These are phyloP conservation scores for Leccinum ochraceum DNA, from an alignment of 768 basidiomycete genomes.

Conservation along the genomic window DNA sequence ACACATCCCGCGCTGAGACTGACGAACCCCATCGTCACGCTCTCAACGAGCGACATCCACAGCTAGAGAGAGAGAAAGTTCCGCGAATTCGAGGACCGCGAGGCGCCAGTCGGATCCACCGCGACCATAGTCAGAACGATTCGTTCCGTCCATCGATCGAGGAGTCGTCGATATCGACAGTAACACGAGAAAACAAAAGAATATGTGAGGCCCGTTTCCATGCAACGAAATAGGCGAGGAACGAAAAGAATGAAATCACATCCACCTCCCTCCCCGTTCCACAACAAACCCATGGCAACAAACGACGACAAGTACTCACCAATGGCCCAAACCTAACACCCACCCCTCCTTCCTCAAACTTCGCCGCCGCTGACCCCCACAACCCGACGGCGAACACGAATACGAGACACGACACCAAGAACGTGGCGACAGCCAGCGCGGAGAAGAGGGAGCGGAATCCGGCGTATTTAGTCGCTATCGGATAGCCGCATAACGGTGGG, in stretches of 20 bases:
- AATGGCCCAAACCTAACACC: constrained; percentile 2
- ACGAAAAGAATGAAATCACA: not conserved
- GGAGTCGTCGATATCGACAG: constrained; percentile 35
- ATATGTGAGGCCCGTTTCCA: not conserved
- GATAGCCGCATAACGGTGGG: not conserved
- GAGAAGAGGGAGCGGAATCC: not conserved
- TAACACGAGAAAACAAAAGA: not conserved
- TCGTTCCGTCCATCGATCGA: constrained; percentile 57
- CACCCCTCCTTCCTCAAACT: not conserved
- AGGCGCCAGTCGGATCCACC: too few relatives aligned
- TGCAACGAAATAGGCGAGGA: not conserved
- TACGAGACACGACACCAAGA: not conserved
- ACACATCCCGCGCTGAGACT: constrained; percentile 3
- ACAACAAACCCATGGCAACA: not conserved
- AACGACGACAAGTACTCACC: constrained; percentile 1
- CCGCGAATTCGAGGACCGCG: too few relatives aligned
- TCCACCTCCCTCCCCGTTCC: too few relatives aligned
- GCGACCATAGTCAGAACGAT: constrained; percentile 10
- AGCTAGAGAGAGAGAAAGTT: not conserved
- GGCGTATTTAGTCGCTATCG: not conserved
- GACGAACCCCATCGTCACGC: not conserved
- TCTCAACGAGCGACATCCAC: constrained; percentile 6
- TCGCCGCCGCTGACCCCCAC: not conserved
- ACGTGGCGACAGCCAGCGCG: not conserved
- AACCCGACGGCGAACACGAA: constrained; percentile 1